These are phyloP conservation scores for Stemphylium vesicarium DNA, from an alignment of 2,329 filamentous ascomycete species.

Conservation along the genomic window DNA sequence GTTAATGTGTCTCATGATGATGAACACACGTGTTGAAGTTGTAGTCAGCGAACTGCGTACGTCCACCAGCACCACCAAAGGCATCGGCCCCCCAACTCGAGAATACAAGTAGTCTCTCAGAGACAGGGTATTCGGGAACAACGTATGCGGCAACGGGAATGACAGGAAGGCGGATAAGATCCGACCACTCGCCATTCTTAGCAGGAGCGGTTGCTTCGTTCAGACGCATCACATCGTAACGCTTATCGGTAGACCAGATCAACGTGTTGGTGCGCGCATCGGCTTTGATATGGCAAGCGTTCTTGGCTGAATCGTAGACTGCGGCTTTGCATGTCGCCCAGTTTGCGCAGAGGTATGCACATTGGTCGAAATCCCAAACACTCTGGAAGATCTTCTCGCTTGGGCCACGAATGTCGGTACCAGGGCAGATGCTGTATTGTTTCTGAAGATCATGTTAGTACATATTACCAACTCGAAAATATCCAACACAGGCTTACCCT, in stretches of 20 bases:
- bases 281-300: slow-evolving; percentile 34
- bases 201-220: slow-evolving; percentile 22
- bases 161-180: slow-evolving; percentile 33
- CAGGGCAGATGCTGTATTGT: slow-evolving; percentile 30
- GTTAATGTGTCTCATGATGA: not conserved
- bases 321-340: slow-evolving; percentile 27
- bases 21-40: slow-evolving; percentile 31
- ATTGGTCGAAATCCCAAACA: slow-evolving; percentile 23
- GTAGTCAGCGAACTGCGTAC: slow-evolving; percentile 35
- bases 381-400: slow-evolving; percentile 22
- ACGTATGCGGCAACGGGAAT: slow-evolving; percentile 40
- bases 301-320: slow-evolving; percentile 25
- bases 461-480: not conserved
- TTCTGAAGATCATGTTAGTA: slow-evolving; percentile 15
- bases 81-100: slow-evolving; percentile 37
- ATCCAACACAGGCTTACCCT: slow-evolving; percentile 16
- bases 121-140: slow-evolving; percentile 32
- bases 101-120: slow-evolving; percentile 32
- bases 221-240: slow-evolving; percentile 32
- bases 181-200: slow-evolving; percentile 31
- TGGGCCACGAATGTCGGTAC: slow-evolving; percentile 31
- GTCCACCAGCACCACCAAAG: slow-evolving; percentile 31
- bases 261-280: slow-evolving; percentile 28
- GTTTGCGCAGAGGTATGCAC: slow-evolving; percentile 31
- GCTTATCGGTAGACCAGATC: slow-evolving; percentile 38